Evolutionary conservation across 257 asterid genomes (phyloP).

Genomic region (Gentiana macrophylla): DNA sequence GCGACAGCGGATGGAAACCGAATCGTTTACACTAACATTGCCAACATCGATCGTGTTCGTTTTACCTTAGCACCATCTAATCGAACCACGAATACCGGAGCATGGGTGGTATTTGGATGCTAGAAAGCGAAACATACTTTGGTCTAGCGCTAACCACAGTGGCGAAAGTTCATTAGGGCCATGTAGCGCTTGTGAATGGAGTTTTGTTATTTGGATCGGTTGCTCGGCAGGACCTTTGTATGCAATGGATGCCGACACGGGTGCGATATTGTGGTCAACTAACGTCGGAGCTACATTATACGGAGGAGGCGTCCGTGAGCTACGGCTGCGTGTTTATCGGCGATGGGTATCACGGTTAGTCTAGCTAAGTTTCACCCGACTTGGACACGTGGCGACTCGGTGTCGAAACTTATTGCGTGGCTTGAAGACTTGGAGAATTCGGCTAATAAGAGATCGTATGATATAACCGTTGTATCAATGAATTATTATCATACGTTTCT

Average conservation of each 20-base stretch:
- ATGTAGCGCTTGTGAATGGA: slow-evolving; percentile 46
- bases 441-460: too few species aligned
- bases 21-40: slow-evolving; percentile 54
- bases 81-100: slow-evolving; percentile 49
- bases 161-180: slow-evolving; percentile 57
- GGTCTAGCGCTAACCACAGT: slow-evolving; percentile 79
- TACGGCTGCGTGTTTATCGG: slow-evolving; percentile 67
- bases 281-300: slow-evolving; percentile 55
- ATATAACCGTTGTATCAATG: too few species aligned
- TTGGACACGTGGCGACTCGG: slow-evolving; percentile 56
- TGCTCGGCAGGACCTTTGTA: slow-evolving; percentile 57
- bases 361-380: slow-evolving; percentile 57
- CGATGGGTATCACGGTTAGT: slow-evolving; percentile 47
- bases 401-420: too few species aligned
- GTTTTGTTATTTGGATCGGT: slow-evolving; percentile 60
- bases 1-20: slow-evolving; percentile 62
- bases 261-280: slow-evolving; percentile 43
- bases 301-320: slow-evolving; percentile 72
- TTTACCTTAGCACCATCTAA: slow-evolving; percentile 45
- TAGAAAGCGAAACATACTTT: slow-evolving; percentile 45
- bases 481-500: not conserved
- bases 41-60: slow-evolving; percentile 25
- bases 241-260: slow-evolving; percentile 56
- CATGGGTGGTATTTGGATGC: slow-evolving; percentile 83
- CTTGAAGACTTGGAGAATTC: too few species aligned